Base-by-base conservation (phyloP, 2,329 filamentous ascomycete species). In the Nigrospora sphaerica region DNA sequence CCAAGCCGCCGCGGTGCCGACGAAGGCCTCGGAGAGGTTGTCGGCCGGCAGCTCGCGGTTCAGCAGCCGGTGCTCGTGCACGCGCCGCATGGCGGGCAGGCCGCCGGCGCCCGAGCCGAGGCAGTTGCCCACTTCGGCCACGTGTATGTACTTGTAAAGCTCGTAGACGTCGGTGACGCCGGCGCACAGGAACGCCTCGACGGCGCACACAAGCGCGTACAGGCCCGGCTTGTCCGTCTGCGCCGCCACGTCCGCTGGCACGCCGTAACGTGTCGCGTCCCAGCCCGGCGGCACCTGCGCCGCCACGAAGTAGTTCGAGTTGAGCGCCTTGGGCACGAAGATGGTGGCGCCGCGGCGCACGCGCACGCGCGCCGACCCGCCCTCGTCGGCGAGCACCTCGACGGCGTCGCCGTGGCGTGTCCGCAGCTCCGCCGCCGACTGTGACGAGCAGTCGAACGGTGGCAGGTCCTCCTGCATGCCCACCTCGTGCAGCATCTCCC, bases 1-100 rank as follows among this genome's bases (percentile, higher is more conserved):
- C 93, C 93, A 98, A 14, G 93, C 93, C 57, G 88, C 86, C 91
- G 97, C 97, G 46, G 93, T 97, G 77, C 98, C 98, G 80, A 98
- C 97, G 77, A 98, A 98, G 12, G 93, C 96, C 71, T 98, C 93
- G 65, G 97, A 93, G 13, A 98, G 80, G 63, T 98, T 95, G 63
- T 98, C 93, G 72, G 97, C 97, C 43, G 63, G 59, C 12, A 13
- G 80, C 46, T 92, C 92, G 73, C 90, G 93, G 72, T 98, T 93
- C 52, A 96, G 78, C 81, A 85, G 97, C 49, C 93, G 86, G 67
- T 95, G 91, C 69, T 91, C 93, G 78, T 97, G 95, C 91, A 98
- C 97, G 58, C 91, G 91, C 59, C 89, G 85, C 54, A 97, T 79
- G 57, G 93, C 92, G 58, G 80, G 81, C 50, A 89, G 86, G 71